Evolutionary conservation across 2,329 filamentous ascomycete species (phyloP), one percentile per base, ranked within the genome.

Genomic region (Cordyceps cateniannulata): DNA sequence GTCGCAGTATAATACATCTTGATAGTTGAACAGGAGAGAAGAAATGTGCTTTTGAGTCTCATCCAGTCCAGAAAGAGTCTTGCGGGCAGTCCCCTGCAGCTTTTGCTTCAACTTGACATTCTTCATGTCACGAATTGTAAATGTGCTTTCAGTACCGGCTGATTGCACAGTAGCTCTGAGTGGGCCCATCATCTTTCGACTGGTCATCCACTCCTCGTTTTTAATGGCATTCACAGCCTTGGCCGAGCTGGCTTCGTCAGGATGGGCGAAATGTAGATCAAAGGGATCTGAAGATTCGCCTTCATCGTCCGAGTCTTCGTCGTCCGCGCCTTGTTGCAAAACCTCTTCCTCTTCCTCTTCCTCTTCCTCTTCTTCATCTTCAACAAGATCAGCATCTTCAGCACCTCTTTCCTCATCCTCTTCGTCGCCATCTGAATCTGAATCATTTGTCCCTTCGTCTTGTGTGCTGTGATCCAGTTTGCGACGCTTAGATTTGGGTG

Each of bases 1-100:
- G 57, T 86, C 85, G 60, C 88, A 90, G 68, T 89, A 90, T 1
- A 97, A 75, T 1, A 96, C 67, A 69, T 98, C 93, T 59, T 85
- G 83, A 70, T 98, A 96, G 66, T 86, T 85, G 72, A 96, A 96
- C 1, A 96, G 78, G 10, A 88, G 79, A 0, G 88, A 84, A 2
- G 88, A 85, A 42, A 97, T 69, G 1, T 81, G 78, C 66, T 86
- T 82, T 68, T 91, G 86, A 0, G 87, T 71, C 0, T 79, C 73
- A 59, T 85, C 80, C 62, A 96, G 85, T 3, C 75, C 75, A 3
- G 81, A 73, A 50, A 85, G 75, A 66, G 84, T 77, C 55, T 82
- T 79, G 20, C 72, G 71, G 25, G 85, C 80, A 10, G 79, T 75
- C 59, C 83, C 79, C 24, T 77, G 76, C 27, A 96, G 76, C 68